Percentiles rank a stretch among this genome's conserved stretches.
These are phyloP conservation scores for Lepidium sativum DNA, from an alignment of 345 rosid genomes.

Conservation along the genomic window DNA sequence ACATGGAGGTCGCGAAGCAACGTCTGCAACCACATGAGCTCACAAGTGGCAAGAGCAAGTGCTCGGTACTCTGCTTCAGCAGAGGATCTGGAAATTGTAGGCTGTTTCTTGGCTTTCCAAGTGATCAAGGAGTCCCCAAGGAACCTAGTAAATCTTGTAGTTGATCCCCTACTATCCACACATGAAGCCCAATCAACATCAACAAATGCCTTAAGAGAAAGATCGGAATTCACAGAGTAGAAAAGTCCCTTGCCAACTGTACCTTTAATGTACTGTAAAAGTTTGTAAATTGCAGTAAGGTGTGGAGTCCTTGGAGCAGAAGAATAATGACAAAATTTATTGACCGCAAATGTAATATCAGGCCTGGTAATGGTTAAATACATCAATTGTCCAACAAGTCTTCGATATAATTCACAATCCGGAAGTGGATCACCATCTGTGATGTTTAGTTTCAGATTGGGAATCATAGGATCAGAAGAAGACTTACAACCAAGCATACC, in stretches of 20 bases:
- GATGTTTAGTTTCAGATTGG: background rate
- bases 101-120: too few species aligned
- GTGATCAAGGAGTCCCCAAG: too few species aligned
- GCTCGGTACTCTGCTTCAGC: background rate
- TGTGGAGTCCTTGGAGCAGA: background rate
- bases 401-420: too few species aligned
- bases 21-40: background rate
- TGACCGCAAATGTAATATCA: background rate
- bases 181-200: too few species aligned
- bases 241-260: too few species aligned
- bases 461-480: background rate
- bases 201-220: too few species aligned
- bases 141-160: too few species aligned
- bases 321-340: background rate
- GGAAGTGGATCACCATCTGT: too few species aligned
- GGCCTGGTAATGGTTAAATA: background rate
- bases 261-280: too few species aligned
- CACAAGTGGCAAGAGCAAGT: background rate
- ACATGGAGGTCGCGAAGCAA: background rate
- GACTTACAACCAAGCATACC: background rate
- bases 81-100: background rate
- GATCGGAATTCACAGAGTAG: too few species aligned
- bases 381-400: background rate
- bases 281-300: background rate
- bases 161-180: too few species aligned